Conservation (phyloP, 345 rosid species). For the Pistacia vera region DNA sequence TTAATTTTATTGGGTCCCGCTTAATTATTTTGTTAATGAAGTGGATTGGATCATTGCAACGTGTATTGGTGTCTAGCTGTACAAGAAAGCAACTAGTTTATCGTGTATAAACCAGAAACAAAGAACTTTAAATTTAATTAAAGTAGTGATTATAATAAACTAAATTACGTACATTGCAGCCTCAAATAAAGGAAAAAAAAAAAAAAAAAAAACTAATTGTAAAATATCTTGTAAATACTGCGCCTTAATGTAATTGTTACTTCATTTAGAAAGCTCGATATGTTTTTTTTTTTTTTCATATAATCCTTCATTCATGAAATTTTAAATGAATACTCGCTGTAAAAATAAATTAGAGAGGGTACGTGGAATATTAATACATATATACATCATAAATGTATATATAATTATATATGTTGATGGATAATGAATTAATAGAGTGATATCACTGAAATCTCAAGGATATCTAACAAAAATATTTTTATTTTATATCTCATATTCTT, state of each 20-base stretch:
- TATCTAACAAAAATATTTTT: conserved; percentile 8
- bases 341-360: not conserved
- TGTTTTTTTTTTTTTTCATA: not conserved
- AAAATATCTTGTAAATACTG: not conserved
- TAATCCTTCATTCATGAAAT: not conserved
- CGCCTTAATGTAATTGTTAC: not conserved
- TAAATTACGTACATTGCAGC: not conserved
- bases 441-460: not conserved
- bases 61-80: not conserved
- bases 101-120: not conserved
- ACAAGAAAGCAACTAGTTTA: conserved; percentile 1
- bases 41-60: conserved; percentile 9
- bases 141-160: not conserved
- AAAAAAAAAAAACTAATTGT: too few relatives aligned
- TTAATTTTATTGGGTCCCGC: not conserved
- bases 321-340: not conserved
- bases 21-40: not conserved
- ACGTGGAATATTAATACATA: too few relatives aligned
- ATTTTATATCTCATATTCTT: not conserved
- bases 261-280: not conserved
- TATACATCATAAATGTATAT: too few relatives aligned
- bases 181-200: too few relatives aligned
- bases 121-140: not conserved
- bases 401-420: too few relatives aligned
- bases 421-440: not conserved